Percentiles rank a stretch among this genome's conserved stretches.
Evolutionary conservation across 495 filamentous ascomycete species (phyloP).

Genomic region (Echria macrotheca): DNA sequence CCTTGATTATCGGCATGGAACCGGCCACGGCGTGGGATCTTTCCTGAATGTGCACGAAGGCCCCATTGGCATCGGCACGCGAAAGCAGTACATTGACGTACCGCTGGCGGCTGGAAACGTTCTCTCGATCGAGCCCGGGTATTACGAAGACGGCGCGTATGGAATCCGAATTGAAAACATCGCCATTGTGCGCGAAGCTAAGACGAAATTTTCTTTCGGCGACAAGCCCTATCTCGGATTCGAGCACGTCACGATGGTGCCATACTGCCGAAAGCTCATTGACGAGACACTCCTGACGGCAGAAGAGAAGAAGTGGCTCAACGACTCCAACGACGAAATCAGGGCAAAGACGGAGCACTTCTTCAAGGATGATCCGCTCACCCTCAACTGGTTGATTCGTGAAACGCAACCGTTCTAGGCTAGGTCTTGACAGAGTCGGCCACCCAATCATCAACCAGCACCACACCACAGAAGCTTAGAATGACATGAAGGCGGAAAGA

Average conservation of each 20-base stretch:
- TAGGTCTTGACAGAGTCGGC: too few relatives aligned
- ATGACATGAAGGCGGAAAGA: constrained; percentile 65
- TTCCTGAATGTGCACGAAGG: constrained; percentile 95
- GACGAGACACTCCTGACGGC: constrained; percentile 66
- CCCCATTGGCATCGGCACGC: constrained; percentile 90
- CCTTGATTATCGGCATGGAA: constrained; percentile 93
- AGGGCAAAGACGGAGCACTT: constrained; percentile 75
- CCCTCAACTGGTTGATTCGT: constrained; percentile 74
- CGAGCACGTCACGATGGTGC: constrained; percentile 95
- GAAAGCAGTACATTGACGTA: constrained; percentile 87
- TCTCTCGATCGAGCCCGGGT: constrained; percentile 91
- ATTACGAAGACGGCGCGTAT: constrained; percentile 95
- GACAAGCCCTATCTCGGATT: constrained; percentile 93
- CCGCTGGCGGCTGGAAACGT: constrained; percentile 87
- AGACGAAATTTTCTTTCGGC: constrained; percentile 82
- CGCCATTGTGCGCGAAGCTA: constrained; percentile 78
- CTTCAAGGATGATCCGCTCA: constrained; percentile 66
- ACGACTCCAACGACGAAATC: constrained; percentile 78
- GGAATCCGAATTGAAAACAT: constrained; percentile 98
- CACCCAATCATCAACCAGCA: too few relatives aligned
- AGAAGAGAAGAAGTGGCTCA: constrained; percentile 81
- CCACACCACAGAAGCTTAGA: too few relatives aligned
- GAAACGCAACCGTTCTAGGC: constrained; percentile 64
- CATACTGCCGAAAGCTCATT: constrained; percentile 85
- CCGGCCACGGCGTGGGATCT: constrained; percentile 92